Conservation (phyloP, 2,329 filamentous ascomycete genomes). For the Eutypella sp. region DNA sequence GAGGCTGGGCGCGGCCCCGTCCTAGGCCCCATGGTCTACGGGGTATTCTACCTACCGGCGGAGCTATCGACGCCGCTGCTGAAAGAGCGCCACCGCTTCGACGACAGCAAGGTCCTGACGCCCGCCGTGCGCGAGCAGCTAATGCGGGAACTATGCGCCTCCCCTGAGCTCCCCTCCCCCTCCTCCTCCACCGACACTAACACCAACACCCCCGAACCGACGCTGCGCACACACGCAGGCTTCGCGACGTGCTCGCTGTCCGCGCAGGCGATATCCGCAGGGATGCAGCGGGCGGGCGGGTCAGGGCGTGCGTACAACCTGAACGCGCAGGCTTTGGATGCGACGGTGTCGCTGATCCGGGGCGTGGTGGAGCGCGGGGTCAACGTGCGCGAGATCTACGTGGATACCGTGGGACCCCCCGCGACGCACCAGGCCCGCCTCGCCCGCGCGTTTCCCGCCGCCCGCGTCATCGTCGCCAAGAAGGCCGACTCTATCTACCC, state of each 20-base stretch:
- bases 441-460: constrained; percentile 75
- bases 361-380: constrained; percentile 73
- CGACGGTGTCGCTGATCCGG: constrained; percentile 76
- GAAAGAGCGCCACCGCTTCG: constrained; percentile 75
- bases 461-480: constrained; percentile 71
- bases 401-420: constrained; percentile 88
- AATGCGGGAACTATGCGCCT: constrained; percentile 64
- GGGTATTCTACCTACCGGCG: constrained; percentile 69
- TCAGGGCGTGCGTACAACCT: constrained; percentile 68
- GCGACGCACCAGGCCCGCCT: constrained; percentile 79
- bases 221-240: constrained; percentile 37
- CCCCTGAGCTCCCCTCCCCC: constrained; percentile 44
- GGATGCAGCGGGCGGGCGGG: constrained; percentile 66
- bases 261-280: constrained; percentile 67
- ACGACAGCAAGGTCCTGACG: constrained; percentile 91
- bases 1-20: constrained; percentile 92
- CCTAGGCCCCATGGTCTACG: constrained; percentile 75
- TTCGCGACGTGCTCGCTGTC: constrained; percentile 82
- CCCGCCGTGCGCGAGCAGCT: constrained; percentile 71
- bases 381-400: constrained; percentile 83
- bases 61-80: constrained; percentile 68
- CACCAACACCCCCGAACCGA: background rate
- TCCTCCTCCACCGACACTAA: constrained; percentile 31
- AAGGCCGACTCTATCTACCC: constrained; percentile 93
- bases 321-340: constrained; percentile 93